Base-by-base conservation (phyloP, 2,329 filamentous ascomycete species). In the Dryadomyces quercivorus region DNA sequence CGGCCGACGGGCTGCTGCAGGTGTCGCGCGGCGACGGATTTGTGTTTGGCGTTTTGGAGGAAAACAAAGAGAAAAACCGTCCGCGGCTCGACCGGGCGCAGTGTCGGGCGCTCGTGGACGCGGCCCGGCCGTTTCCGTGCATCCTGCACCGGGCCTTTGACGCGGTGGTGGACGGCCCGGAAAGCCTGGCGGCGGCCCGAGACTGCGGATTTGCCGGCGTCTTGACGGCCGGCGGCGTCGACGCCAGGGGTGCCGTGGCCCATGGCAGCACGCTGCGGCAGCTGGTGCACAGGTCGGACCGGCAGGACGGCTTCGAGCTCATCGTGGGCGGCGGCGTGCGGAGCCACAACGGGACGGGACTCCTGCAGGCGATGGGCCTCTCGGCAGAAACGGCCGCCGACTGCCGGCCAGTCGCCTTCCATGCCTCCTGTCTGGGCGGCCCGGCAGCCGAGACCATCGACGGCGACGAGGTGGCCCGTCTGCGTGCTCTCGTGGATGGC, bases 61-160 rank as follows among this genome's bases (percentile, higher is more conserved):
- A n/a, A n/a, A n/a, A n/a, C n/a, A n/a, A n/a, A n/a, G n/a, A 22
- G 52, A 40, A 12, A 16, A 40, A 12, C 36, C 9, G 57, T 21
- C 47, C 53, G 13, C 48, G 68, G 16, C 57, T 80, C n/a, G 72
- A 81, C 58, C 58, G 60, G 7, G 59, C 63, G n/a, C 61, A 67
- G 47, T 76, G 72, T 61, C 52, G 38, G 2, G 58, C 59, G 52
- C 70, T 82, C 4, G 65, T 78, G 1, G 44, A 60, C 2, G 63
- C 67, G 15, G 73, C 76, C 0, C 61, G 58, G 7, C 75, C 73
- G 2, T 70, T 70, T 36, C 63, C 63, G 16, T 74, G 73, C 58
- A 70, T 78, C n/a, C 76, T 81, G 58, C 77, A 80, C 63, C 72
- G 78, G 16, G 78, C 78, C 2, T 78, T 79, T 56, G 78, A 82